Percentiles rank a stretch among this genome's conserved stretches.
phyloP scores from a whole-genome alignment of 78 protist genomes.

The Dictyostelium purpureum region DNA sequence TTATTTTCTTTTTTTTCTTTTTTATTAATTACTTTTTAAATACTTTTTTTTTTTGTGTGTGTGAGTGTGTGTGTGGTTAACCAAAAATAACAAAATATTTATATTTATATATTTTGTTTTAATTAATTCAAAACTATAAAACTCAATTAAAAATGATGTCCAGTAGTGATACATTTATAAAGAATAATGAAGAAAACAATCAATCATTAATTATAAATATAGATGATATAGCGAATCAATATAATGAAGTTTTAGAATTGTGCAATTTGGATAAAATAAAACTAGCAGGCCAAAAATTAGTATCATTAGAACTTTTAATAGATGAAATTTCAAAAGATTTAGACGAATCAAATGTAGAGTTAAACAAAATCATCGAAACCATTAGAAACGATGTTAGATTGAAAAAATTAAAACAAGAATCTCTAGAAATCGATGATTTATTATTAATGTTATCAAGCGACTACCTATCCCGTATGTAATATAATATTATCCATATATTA shows the following conservation, averaged over 20 bases:
- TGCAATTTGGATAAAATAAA: conserved; percentile 6
- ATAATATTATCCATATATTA: no score
- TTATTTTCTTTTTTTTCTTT: no score
- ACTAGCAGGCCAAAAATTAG: not conserved
- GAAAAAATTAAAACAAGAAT: conserved; percentile 1
- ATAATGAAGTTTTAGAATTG: not conserved
- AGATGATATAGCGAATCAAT: not conserved
- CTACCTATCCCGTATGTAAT: not conserved
- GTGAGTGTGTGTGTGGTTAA: no score
- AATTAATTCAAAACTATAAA: no score
- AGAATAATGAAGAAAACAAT: no score
- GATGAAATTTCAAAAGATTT: not conserved
- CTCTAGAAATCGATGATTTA: conserved; percentile 10
- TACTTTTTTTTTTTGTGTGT: no score
- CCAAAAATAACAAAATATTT: no score
- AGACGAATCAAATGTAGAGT: not conserved
- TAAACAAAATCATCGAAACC: not conserved
- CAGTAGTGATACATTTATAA: no score
- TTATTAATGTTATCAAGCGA: not conserved
- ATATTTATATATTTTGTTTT: no score
- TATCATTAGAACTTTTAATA: not conserved
- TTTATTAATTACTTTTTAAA: no score
- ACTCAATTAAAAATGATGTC: no score
- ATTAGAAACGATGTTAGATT: not conserved
- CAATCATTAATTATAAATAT: no score